Conservation (phyloP, 768 basidiomycete genomes). For the Melanogaster broomeanus region DNA sequence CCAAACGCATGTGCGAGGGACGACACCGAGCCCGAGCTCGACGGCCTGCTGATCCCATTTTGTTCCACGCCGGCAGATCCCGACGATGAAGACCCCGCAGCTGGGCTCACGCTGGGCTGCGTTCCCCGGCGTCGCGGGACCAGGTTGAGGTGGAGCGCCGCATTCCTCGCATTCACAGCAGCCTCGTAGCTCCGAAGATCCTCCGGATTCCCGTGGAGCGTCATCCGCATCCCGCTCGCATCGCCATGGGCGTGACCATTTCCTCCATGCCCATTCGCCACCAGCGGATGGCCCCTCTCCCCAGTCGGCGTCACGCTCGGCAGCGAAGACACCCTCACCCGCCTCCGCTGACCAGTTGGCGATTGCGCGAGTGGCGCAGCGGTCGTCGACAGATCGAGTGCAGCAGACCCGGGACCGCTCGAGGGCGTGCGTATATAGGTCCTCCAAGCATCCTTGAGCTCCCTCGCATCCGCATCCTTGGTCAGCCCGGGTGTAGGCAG, state of each 20-base stretch:
- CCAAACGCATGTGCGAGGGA: constrained; percentile 46
- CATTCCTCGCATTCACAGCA: constrained; percentile 69
- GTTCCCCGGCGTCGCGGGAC: constrained; percentile 42
- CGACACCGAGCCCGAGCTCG: constrained; percentile 39
- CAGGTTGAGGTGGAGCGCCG: constrained; percentile 59
- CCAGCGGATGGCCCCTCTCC: constrained; percentile 20
- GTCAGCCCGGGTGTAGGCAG: constrained; percentile 33
- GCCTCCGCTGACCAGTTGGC: constrained; percentile 34
- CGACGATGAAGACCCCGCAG: constrained; percentile 5
- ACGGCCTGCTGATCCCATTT: constrained; percentile 34
- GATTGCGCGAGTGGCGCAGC: constrained; percentile 13
- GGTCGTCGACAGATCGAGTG: constrained; percentile 8
- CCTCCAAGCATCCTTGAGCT: constrained; percentile 74
- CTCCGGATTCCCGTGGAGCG: constrained; percentile 50
- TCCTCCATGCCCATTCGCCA: constrained; percentile 21
- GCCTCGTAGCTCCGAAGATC: constrained; percentile 75
- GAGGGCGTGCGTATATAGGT: constrained; percentile 72
- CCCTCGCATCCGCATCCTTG: constrained; percentile 43
- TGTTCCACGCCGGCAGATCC: constrained; percentile 3
- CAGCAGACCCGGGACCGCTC: constrained; percentile 30
- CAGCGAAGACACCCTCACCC: constrained; percentile 64
- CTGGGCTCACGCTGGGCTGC: constrained; percentile 21
- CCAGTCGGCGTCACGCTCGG: constrained; percentile 69
- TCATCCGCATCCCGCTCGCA: constrained; percentile 38
- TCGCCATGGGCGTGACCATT: constrained; percentile 7